Conservation (phyloP, 495 filamentous ascomycete genomes). For the Chaetomidium leptoderma region DNA sequence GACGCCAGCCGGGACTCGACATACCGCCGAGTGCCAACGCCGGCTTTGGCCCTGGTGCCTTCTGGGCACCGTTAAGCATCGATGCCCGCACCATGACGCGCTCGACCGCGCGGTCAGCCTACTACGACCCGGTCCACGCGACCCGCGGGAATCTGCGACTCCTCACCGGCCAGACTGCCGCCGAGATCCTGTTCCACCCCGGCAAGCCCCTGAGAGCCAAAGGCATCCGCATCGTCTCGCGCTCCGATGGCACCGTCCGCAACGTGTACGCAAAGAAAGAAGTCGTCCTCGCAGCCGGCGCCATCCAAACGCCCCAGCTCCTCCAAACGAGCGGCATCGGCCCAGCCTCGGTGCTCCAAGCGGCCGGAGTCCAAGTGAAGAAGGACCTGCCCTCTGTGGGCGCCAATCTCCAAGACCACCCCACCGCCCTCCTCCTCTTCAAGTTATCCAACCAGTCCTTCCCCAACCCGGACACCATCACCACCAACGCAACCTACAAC, state of each 20-base stretch:
- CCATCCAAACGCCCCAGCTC: conserved; percentile 52
- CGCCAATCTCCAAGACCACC: conserved; percentile 50
- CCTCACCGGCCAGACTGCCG: conserved; percentile 25
- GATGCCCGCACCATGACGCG: conserved; percentile 25
- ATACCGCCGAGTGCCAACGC: conserved; percentile 11
- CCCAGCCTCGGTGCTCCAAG: conserved; percentile 39
- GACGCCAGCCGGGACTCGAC: conserved; percentile 12
- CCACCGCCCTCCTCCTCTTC: conserved; percentile 25
- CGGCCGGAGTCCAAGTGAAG: conserved; percentile 40
- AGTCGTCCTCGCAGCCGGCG: conserved; percentile 51
- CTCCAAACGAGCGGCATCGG: conserved; percentile 52
- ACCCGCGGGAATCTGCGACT: conserved; percentile 23
- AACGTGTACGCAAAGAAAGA: conserved; percentile 32
- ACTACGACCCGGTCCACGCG: conserved; percentile 27
- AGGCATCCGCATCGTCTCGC: conserved; percentile 22
- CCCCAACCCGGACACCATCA: conserved; percentile 28
- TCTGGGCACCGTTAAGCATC: conserved; percentile 22
- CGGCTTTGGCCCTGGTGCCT: conserved; percentile 19
- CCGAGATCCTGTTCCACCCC: conserved; percentile 22
- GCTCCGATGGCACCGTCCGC: conserved; percentile 12
- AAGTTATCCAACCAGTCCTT: conserved; percentile 25
- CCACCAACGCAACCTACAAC: conserved; percentile 26
- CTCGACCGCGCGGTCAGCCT: conserved; percentile 26
- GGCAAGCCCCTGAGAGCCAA: conserved; percentile 16
- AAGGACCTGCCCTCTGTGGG: conserved; percentile 50